Evolutionary conservation across 768 basidiomycete species (phyloP), one percentile per base, ranked within the genome.

Genomic region (Cystofilobasidium capitatum): DNA sequence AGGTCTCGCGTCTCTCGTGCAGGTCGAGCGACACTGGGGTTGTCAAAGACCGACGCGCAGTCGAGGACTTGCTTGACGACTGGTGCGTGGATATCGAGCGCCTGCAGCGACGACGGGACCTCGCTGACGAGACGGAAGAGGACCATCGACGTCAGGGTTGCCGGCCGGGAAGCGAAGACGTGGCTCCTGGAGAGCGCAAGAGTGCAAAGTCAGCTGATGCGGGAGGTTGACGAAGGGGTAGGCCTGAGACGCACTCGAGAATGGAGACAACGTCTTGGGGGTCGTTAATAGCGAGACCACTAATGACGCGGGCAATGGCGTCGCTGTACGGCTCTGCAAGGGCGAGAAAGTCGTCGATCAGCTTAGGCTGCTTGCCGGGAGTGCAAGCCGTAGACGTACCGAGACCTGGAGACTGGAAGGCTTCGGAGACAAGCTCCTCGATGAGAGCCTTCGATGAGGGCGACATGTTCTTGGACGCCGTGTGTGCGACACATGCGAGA

Each of bases 1-100:
- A 86, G 65, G 60, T 94, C 91, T 69, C 86, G 81, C 2, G 91
- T 86, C 73, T 93, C 90, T 51, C 91, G 80, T 9, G 89, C 87
- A 0, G 89, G 90, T 55, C 90, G 80, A 13, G 88, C 81, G 49
- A 93, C 84, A 24, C 82, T 80, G 2, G 88, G 84, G 40, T 83
- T 83, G 49, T 91, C 89, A 69, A 81, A 85, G 3, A 68, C 60
- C 1, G 81, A 83, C 0, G 83, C 81, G 72, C 86, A 84, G 70
- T 87, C 86, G 61, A 84, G 79, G 3, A 88, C 81, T 75, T 91
- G 91, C 75, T 86, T 83, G 0, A 87, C 84, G 3, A 92, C 83
- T 47, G 78, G 82, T 8, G 81, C 81, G 37, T 87, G 77, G 7
- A 87, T 71, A 3, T 81, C 81, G 3, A 89, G 79, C 62, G 82